A percentile compares a stretch with the other conserved stretches of the same genome.
These are phyloP conservation scores for Pleurotus sapidus DNA, from an alignment of 768 basidiomycete species.

Conservation along the genomic window DNA sequence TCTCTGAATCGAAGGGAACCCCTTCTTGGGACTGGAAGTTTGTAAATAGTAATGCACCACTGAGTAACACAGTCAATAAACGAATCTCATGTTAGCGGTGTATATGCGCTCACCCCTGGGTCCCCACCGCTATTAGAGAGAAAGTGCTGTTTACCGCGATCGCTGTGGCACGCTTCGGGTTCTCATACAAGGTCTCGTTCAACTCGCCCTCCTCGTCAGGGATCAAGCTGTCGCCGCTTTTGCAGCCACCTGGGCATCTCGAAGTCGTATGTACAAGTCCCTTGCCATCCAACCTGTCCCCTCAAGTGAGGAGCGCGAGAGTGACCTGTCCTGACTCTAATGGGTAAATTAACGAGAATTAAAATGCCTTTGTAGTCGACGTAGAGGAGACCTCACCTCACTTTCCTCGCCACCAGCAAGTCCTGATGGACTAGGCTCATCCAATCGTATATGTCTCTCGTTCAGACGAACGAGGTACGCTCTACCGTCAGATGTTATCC, in stretches of 20 bases:
- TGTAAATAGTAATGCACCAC: conserved; percentile 65
- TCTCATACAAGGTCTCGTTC: conserved; percentile 42
- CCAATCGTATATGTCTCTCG: conserved; percentile 26
- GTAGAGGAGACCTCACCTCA: conserved; percentile 14
- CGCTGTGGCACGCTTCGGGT: conserved; percentile 62
- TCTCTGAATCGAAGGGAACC: conserved; percentile 56
- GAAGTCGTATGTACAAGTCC: conserved; percentile 78
- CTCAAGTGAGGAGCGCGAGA: conserved; percentile 16
- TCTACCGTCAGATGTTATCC: conserved; percentile 84
- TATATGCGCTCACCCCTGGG: conserved; percentile 46
- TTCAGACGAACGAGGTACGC: conserved; percentile 73
- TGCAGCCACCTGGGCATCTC: conserved; percentile 76
- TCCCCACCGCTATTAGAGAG: conserved; percentile 81
- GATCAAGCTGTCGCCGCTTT: conserved; percentile 62
- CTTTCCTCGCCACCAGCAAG: conserved; percentile 15
- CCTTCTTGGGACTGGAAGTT: conserved; percentile 66
- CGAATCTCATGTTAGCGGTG: not conserved
- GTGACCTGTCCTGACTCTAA: not conserved
- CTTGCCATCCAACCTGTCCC: conserved; percentile 55
- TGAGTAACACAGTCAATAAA: conserved; percentile 21
- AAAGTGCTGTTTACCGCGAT: conserved; percentile 78
- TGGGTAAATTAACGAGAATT: not conserved
- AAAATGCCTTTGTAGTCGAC: not conserved
- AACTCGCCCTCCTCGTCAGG: conserved; percentile 32
- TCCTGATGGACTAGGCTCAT: conserved; percentile 10